Percentiles rank a stretch among this genome's conserved stretches.
phyloP scores from a whole-genome alignment of 768 basidiomycete genomes.

The Naganishia vishniacii region DNA sequence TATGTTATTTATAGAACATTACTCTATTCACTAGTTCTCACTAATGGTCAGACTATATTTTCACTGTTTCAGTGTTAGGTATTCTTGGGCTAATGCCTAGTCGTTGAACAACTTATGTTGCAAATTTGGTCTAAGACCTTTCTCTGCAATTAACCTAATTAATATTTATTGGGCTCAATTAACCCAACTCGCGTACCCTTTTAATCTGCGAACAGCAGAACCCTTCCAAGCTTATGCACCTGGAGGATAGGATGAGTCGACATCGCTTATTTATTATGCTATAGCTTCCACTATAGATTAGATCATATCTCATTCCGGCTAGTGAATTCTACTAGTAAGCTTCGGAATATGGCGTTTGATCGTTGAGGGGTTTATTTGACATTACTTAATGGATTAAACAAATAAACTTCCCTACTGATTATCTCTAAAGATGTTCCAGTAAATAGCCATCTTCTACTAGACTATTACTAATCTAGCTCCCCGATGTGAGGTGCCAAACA shows the following conservation, averaged over 20 bases:
- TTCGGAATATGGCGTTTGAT: too few relatives aligned
- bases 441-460: too few relatives aligned
- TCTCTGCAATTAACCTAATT: background rate
- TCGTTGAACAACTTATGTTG: background rate
- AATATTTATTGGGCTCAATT: background rate
- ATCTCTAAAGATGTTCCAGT: too few relatives aligned
- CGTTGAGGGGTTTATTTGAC: too few relatives aligned
- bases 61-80: slow-evolving; percentile 7
- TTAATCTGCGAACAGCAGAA: slow-evolving; percentile 30
- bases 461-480: too few relatives aligned
- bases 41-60: slow-evolving; percentile 10
- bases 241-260: slow-evolving; percentile 28
- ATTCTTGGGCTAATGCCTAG: slow-evolving; percentile 1
- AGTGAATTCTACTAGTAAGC: too few relatives aligned
- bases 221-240: slow-evolving; percentile 26
- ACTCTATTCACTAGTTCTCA: background rate
- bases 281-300: too few relatives aligned
- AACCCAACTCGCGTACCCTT: slow-evolving; percentile 28
- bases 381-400: too few relatives aligned
- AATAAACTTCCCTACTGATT: too few relatives aligned
- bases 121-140: background rate
- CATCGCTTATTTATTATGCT: slow-evolving; percentile 6
- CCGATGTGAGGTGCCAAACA: slow-evolving; percentile 18
- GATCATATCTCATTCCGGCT: too few relatives aligned
- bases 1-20: slow-evolving; percentile 1